Evolutionary conservation across 2,329 filamentous ascomycete genomes (phyloP).

Genomic region (Grosmannia huntii): DNA sequence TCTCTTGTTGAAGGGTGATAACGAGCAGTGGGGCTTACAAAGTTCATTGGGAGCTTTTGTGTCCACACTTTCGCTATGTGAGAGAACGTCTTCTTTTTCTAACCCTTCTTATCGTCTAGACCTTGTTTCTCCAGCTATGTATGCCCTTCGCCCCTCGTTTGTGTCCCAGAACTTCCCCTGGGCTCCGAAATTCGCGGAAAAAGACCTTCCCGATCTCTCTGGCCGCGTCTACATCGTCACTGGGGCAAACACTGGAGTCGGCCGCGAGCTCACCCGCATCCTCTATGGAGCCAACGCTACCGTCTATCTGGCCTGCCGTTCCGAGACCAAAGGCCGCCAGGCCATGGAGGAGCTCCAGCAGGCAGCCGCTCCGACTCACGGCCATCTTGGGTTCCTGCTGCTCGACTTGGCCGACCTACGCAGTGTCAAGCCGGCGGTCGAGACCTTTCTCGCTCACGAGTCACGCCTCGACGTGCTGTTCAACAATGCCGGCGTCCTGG

Average conservation of each 20-base stretch:
- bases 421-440: slow-evolving; percentile 16
- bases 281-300: slow-evolving; percentile 36
- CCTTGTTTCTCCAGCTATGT: not conserved
- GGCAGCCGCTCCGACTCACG: slow-evolving; percentile 15
- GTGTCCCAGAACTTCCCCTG: not conserved
- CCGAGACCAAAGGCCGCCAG: slow-evolving; percentile 21
- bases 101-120: not conserved
- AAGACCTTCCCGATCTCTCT: not conserved
- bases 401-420: slow-evolving; percentile 24
- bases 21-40: not conserved
- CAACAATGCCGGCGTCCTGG: slow-evolving; percentile 27
- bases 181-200: not conserved
- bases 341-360: slow-evolving; percentile 27
- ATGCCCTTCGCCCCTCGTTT: not conserved
- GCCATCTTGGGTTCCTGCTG: slow-evolving; percentile 24
- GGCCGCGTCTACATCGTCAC: slow-evolving; percentile 30
- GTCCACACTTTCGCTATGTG: not conserved
- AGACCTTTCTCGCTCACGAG: slow-evolving; percentile 19
- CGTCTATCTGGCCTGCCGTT: slow-evolving; percentile 37
- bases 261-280: slow-evolving; percentile 33
- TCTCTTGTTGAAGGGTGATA: not conserved
- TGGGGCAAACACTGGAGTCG: slow-evolving; percentile 22
- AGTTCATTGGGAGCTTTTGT: not conserved
- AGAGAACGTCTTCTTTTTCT: not conserved
- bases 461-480: slow-evolving; percentile 21